These are phyloP conservation scores for Fusarium sarcochroum DNA, from an alignment of 2,329 filamentous ascomycete genomes.

Conservation along the genomic window DNA sequence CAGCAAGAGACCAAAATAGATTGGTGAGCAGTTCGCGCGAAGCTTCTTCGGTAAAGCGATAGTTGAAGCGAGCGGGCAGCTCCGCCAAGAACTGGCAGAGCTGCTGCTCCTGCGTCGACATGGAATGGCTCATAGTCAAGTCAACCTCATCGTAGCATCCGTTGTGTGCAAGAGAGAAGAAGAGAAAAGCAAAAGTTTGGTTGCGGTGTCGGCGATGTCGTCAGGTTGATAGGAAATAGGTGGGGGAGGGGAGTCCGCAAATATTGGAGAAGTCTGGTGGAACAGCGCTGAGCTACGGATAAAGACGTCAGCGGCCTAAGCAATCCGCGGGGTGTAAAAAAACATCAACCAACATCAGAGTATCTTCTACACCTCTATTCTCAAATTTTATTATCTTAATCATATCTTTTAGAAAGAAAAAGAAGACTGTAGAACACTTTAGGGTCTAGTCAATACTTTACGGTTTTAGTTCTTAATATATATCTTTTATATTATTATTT, in stretches of 20 bases:
- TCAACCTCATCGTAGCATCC: constrained; percentile 47
- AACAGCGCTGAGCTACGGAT: constrained; percentile 34
- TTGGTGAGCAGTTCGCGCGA: constrained; percentile 79
- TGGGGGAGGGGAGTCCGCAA: constrained; percentile 35
- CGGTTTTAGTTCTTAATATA: no score
- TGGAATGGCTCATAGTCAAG: constrained; percentile 64
- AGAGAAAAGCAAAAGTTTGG: constrained; percentile 15
- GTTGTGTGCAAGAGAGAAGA: constrained; percentile 7
- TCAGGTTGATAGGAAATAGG: constrained; percentile 37
- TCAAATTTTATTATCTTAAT: no score
- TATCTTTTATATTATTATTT: no score
- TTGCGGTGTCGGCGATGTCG: constrained; percentile 46
- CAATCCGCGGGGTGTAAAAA: no score
- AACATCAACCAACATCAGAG: no score
- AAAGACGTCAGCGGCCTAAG: constrained; percentile 37
- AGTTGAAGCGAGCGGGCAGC: constrained; percentile 79
- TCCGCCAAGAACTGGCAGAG: constrained; percentile 87
- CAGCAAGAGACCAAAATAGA: constrained; percentile 90
- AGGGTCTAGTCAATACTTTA: no score
- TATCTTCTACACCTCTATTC: no score
- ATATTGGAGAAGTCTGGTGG: constrained; percentile 42
- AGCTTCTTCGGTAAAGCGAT: constrained; percentile 82
- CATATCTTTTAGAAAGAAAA: no score
- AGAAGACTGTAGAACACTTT: no score
- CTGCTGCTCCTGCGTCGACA: constrained; percentile 81